Conservation (phyloP, 73 alveolate genomes). For the Paramecium pentaurelia region DNA sequence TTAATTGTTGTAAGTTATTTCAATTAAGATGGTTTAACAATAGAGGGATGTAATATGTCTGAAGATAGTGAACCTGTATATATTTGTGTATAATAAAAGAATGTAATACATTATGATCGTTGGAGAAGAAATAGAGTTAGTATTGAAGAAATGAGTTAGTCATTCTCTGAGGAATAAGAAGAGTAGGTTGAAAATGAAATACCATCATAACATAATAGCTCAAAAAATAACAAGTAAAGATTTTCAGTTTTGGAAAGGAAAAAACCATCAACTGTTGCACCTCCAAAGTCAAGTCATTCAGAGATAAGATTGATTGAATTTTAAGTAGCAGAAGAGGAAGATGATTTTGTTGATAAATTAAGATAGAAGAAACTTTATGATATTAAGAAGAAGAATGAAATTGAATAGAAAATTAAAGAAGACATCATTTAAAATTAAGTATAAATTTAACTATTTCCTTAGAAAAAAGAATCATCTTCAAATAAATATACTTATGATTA, state of each 20-base stretch:
- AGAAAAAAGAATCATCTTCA: not conserved
- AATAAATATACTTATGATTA: conserved; percentile 31
- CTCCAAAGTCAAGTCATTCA: not conserved
- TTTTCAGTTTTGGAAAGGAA: conserved; percentile 1
- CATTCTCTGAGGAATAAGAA: not conserved
- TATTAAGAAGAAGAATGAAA: conserved; percentile 18
- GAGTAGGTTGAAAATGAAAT: not conserved
- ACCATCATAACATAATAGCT: not conserved
- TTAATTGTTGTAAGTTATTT: not conserved
- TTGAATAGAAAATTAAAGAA: conserved; percentile 11
- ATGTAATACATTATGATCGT: not conserved
- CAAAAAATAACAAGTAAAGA: not conserved
- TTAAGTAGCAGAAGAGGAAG: not conserved
- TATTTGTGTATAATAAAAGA: not conserved
- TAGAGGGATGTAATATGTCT: not conserved
- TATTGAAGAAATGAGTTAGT: not conserved
- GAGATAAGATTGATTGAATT: not conserved
- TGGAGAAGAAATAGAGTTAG: conserved; percentile 49
- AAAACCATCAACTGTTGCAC: not conserved
- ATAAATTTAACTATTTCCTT: not conserved
- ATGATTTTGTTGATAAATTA: conserved; percentile 18
- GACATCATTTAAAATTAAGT: not conserved
- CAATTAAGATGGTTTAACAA: not conserved
- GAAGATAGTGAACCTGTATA: conserved; percentile 39
- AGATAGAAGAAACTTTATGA: conserved; percentile 10